Conservation (phyloP, 768 basidiomycete genomes). For the Terana coerulea region DNA sequence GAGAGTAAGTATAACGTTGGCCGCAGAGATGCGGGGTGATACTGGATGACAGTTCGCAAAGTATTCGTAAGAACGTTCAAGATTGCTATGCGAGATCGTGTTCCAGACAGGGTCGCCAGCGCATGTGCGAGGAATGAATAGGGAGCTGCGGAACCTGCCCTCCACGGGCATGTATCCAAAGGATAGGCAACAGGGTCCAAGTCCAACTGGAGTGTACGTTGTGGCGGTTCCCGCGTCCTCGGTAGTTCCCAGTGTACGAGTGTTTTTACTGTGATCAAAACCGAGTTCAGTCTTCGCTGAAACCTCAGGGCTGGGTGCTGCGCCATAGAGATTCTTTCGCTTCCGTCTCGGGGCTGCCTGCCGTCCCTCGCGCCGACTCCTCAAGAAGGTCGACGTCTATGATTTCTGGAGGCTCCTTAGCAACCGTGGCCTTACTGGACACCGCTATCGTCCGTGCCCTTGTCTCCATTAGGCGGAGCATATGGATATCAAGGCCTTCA, state of each 20-base stretch:
- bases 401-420: constrained; percentile 17
- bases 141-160: constrained; percentile 39
- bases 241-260: neutral
- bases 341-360: neutral
- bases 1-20: constrained; percentile 81
- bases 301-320: neutral
- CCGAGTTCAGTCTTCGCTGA: neutral
- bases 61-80: constrained; percentile 70
- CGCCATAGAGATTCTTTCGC: neutral
- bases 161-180: constrained; percentile 42
- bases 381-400: constrained; percentile 33
- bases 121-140: constrained; percentile 71
- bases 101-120: constrained; percentile 55
- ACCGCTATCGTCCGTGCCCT: neutral
- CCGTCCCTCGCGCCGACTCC: constrained; percentile 8
- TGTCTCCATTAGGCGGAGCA: constrained; percentile 16
- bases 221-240: neutral
- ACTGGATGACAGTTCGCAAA: constrained; percentile 59
- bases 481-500: constrained; percentile 22
- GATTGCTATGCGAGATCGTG: constrained; percentile 71
- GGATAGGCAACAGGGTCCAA: constrained; percentile 49
- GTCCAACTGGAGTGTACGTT: constrained; percentile 32
- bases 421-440: constrained; percentile 6
- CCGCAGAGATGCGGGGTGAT: constrained; percentile 66
- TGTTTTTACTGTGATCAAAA: neutral